Conservation (phyloP, 2,329 filamentous ascomycete genomes). For the Venturia carpophila region DNA sequence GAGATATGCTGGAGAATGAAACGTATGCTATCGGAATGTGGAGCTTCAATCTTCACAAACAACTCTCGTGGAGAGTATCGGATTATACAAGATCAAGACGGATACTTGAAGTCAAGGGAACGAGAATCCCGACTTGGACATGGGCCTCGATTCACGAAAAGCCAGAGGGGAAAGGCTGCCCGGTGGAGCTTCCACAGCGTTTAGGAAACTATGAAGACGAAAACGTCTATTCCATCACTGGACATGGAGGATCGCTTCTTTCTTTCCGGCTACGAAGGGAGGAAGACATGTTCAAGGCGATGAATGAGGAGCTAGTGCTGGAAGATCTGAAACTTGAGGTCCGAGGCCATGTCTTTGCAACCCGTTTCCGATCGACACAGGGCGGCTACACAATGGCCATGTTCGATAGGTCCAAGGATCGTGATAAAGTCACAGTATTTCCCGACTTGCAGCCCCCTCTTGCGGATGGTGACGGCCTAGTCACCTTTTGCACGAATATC, state of each 20-base stretch:
- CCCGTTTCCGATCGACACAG: background rate
- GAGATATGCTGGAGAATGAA: conserved; percentile 8
- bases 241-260: background rate
- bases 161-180: background rate
- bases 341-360: background rate
- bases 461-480: background rate
- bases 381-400: background rate
- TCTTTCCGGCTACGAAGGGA: background rate
- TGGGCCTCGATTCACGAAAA: background rate
- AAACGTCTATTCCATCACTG: background rate
- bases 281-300: background rate
- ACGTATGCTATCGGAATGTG: conserved; percentile 8
- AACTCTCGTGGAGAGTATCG: conserved; percentile 6
- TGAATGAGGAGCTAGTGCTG: background rate
- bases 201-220: background rate
- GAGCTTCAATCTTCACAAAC: conserved; percentile 1
- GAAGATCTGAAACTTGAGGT: background rate
- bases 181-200: background rate
- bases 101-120: background rate
- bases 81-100: background rate
- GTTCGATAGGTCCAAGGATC: background rate
- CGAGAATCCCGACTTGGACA: background rate
- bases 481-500: background rate
- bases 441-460: background rate
- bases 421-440: background rate